Conservation (phyloP, 306 rosid species). For the Carpinus fangiana region DNA sequence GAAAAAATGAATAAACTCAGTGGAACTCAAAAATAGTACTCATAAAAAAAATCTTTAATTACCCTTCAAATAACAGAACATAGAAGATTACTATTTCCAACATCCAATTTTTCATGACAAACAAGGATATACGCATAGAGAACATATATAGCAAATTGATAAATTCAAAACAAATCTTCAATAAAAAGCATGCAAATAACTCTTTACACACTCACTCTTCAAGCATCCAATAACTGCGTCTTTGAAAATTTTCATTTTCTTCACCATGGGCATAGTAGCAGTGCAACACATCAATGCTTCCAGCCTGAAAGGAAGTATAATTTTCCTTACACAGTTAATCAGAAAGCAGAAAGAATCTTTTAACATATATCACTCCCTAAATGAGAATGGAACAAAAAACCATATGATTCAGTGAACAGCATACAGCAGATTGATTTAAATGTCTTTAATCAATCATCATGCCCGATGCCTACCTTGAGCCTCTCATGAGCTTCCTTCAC, state of each 20-base stretch:
- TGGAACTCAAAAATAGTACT: neutral
- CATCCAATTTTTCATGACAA: neutral
- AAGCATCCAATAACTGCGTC: conserved; percentile 95
- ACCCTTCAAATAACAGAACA: conserved; percentile 5
- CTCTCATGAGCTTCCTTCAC: conserved; percentile 94
- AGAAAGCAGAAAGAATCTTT: conserved; percentile 14
- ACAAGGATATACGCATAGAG: neutral
- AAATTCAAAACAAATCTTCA: neutral
- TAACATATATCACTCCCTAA: conserved; percentile 15
- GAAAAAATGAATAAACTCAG: neutral
- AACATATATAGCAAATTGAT: conserved; percentile 1
- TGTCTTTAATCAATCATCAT: neutral
- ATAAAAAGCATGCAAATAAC: conserved; percentile 2
- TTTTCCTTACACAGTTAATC: conserved; percentile 19
- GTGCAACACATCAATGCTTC: conserved; percentile 76
- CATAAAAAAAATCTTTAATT: too few species aligned
- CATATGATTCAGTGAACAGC: conserved; percentile 6
- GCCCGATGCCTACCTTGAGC: conserved; percentile 62
- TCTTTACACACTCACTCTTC: conserved; percentile 64
- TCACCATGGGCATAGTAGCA: conserved; percentile 96
- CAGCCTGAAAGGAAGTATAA: conserved; percentile 51
- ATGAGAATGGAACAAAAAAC: conserved; percentile 13
- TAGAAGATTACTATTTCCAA: neutral
- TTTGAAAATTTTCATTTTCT: conserved; percentile 74
- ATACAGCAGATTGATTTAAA: neutral